Conservation (phyloP, 2,329 filamentous ascomycete species). For the Cercospora zeina region DNA sequence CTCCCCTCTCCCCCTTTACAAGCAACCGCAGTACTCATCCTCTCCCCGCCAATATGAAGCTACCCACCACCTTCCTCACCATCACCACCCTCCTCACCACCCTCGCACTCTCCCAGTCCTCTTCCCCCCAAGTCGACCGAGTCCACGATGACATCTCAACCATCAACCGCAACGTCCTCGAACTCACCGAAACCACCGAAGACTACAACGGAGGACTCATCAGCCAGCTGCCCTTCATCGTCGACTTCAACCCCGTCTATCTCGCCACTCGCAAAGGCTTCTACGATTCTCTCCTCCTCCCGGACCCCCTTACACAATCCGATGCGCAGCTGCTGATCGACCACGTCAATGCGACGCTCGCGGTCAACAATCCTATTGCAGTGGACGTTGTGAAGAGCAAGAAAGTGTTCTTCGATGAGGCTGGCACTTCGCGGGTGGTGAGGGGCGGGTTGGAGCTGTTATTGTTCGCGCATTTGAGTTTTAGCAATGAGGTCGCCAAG, state of each 20-base stretch:
- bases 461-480: slow-evolving; percentile 15
- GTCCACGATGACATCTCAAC: slow-evolving; percentile 15
- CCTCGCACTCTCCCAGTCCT: neutral
- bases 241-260: slow-evolving; percentile 21
- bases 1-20: neutral
- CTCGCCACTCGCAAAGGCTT: slow-evolving; percentile 27
- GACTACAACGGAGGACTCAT: slow-evolving; percentile 15
- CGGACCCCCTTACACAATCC: slow-evolving; percentile 13
- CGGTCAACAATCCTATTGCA: slow-evolving; percentile 23
- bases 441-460: slow-evolving; percentile 14
- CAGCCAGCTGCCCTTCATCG: slow-evolving; percentile 7
- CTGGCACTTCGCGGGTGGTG: slow-evolving; percentile 1
- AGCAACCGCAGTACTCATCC: neutral
- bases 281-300: slow-evolving; percentile 22
- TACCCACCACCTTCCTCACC: neutral
- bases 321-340: slow-evolving; percentile 23
- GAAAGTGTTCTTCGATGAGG: slow-evolving; percentile 8
- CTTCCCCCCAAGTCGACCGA: slow-evolving; percentile 6
- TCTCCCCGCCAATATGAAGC: neutral
- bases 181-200: slow-evolving; percentile 10
- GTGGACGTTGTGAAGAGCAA: slow-evolving; percentile 12
- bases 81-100: neutral
- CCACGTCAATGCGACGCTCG: slow-evolving; percentile 23
- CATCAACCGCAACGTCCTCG: slow-evolving; percentile 9
- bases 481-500: slow-evolving; percentile 17